These are phyloP conservation scores for Pascua guehoae DNA, from an alignment of 1,284 basidiomycete species.

Conservation along the genomic window DNA sequence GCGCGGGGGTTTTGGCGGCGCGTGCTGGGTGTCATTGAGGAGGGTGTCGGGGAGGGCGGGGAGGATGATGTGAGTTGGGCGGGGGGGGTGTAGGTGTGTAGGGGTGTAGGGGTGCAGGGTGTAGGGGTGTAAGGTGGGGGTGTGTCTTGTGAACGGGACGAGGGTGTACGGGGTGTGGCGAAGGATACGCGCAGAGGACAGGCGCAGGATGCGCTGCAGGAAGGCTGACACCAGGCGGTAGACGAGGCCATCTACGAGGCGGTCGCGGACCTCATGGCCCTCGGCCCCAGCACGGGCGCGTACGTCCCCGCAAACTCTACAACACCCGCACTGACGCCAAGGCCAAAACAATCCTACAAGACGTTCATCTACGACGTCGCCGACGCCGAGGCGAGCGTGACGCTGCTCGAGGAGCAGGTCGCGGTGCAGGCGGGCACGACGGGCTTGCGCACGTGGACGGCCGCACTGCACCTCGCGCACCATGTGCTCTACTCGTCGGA, in stretches of 20 bases:
- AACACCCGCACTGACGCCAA: slow-evolving; percentile 8
- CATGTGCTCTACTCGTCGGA: slow-evolving; percentile 29
- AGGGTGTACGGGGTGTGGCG: too few species aligned
- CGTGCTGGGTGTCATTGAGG: slow-evolving; percentile 27
- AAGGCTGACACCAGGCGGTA: slow-evolving; percentile 27
- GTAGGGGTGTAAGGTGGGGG: too few species aligned
- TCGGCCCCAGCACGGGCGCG: slow-evolving; percentile 1
- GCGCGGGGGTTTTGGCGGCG: slow-evolving; percentile 32
- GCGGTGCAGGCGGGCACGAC: slow-evolving; percentile 49
- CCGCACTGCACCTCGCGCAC: slow-evolving; percentile 35
- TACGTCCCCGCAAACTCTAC: neutral
- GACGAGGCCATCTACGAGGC: slow-evolving; percentile 42
- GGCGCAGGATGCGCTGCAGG: too few species aligned
- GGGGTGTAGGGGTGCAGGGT: neutral
- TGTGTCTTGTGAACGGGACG: too few species aligned
- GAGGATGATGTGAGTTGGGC: slow-evolving; percentile 20
- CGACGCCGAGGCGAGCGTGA: slow-evolving; percentile 26
- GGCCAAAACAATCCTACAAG: slow-evolving; percentile 42
- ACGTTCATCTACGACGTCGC: slow-evolving; percentile 43
- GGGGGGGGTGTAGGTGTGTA: neutral
- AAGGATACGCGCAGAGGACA: neutral
- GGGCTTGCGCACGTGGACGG: slow-evolving; percentile 47
- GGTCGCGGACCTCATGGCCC: slow-evolving; percentile 33
- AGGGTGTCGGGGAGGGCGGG: slow-evolving; percentile 19
- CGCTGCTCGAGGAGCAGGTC: slow-evolving; percentile 48